Evolutionary conservation across 495 filamentous ascomycete species (phyloP).

Genomic region (Aspergillus panamensis): DNA sequence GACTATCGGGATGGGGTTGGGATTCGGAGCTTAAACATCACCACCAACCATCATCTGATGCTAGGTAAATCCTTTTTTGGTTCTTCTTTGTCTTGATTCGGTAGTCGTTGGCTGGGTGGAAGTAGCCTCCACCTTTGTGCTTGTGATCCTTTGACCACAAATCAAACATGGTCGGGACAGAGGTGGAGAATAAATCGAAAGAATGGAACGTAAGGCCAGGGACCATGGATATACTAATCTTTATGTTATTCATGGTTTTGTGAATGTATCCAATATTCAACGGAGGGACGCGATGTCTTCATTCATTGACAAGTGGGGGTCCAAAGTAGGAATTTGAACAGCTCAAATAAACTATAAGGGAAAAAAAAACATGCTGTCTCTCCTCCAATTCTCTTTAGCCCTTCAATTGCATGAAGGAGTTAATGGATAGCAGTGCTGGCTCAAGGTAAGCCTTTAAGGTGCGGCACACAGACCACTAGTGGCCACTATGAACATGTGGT

Average conservation of each 20-base stretch:
- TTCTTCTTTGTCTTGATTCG: too few relatives aligned
- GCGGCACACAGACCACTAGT: slow-evolving; percentile 13
- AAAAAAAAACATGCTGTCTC: not conserved
- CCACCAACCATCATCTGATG: too few relatives aligned
- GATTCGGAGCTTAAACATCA: too few relatives aligned
- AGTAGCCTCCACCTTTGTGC: not conserved
- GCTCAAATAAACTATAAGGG: too few relatives aligned
- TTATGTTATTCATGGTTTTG: not conserved
- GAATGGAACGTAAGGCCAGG: slow-evolving; percentile 14
- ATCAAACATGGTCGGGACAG: not conserved
- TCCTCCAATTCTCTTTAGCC: not conserved
- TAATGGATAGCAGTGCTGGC: not conserved
- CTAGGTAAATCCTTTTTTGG: too few relatives aligned
- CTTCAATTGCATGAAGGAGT: not conserved
- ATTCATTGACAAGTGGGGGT: too few relatives aligned
- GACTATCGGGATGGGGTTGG: too few relatives aligned
- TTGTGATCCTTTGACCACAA: not conserved
- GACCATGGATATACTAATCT: slow-evolving; percentile 18
- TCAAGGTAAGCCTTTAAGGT: slow-evolving; percentile 5
- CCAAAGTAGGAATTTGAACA: too few relatives aligned
- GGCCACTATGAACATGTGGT: slow-evolving; percentile 4
- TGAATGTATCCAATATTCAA: not conserved
- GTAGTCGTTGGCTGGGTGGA: not conserved
- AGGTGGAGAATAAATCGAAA: not conserved
- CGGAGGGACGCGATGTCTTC: not conserved